phyloP scores from a whole-genome alignment of 75 land plant species.

The Sequoiadendron giganteum region DNA sequence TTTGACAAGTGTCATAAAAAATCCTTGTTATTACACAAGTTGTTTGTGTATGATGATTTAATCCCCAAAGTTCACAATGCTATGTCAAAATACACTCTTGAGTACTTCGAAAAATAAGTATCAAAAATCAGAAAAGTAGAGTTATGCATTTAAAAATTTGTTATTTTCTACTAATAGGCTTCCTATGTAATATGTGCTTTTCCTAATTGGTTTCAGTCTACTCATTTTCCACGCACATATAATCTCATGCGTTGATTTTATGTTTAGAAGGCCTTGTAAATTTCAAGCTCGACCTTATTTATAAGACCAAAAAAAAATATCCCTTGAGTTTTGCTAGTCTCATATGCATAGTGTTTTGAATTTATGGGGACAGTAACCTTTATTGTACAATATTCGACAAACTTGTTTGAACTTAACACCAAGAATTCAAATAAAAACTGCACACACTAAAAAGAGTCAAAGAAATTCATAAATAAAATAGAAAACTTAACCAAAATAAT shows the following conservation, averaged over 20 bases:
- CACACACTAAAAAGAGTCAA: neutral
- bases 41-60: too few species aligned
- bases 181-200: neutral
- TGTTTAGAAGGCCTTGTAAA: neutral
- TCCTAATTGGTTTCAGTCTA: neutral
- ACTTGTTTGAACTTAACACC: neutral
- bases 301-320: neutral
- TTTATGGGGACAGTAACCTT: neutral
- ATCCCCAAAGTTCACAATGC: too few species aligned
- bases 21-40: too few species aligned
- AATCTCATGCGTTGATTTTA: neutral
- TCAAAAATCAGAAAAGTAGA: too few species aligned
- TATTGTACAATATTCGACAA: neutral
- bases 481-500: neutral
- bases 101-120: too few species aligned
- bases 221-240: neutral
- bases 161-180: neutral
- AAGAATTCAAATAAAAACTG: neutral
- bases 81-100: too few species aligned
- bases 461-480: neutral
- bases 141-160: too few species aligned
- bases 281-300: neutral
- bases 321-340: neutral
- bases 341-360: neutral
- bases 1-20: too few species aligned